A percentile compares a stretch with the other conserved stretches of the same genome.
Conservation (phyloP, 495 filamentous ascomycete genomes). For the Penicillium manginii region DNA sequence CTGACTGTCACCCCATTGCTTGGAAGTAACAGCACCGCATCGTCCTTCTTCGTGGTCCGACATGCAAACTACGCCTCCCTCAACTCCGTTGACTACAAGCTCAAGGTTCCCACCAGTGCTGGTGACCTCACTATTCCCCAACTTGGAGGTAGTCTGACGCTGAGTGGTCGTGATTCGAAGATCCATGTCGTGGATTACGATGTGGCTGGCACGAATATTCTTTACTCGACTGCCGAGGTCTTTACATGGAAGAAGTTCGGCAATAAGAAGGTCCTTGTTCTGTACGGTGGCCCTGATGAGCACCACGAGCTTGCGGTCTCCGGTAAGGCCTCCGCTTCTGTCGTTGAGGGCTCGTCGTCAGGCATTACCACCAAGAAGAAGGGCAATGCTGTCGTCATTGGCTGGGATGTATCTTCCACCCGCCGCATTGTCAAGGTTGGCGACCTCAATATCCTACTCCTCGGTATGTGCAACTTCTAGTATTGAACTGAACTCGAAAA, state of each 20-base stretch:
- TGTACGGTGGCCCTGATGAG: conserved; percentile 74
- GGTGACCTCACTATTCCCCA: conserved; percentile 67
- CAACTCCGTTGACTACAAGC: conserved; percentile 60
- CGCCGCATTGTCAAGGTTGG: conserved; percentile 60
- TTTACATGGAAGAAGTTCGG: conserved; percentile 70
- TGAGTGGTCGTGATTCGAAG: conserved; percentile 77
- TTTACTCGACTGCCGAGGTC: conserved; percentile 78
- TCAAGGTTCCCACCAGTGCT: conserved; percentile 62
- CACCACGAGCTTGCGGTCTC: conserved; percentile 68
- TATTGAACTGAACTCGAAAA: background rate
- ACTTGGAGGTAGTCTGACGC: conserved; percentile 59
- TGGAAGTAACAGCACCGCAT: conserved; percentile 46
- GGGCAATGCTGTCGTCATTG: conserved; percentile 54
- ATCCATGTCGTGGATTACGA: conserved; percentile 75
- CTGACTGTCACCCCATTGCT: conserved; percentile 64
- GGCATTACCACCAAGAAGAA: conserved; percentile 45
- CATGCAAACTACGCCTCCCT: conserved; percentile 64
- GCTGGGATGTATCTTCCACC: conserved; percentile 56
- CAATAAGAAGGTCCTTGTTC: conserved; percentile 62
- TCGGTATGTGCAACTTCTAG: conserved; percentile 35
- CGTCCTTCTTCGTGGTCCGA: conserved; percentile 67
- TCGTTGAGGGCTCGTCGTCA: conserved; percentile 53
- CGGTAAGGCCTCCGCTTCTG: conserved; percentile 39
- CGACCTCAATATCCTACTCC: conserved; percentile 57
- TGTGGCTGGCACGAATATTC: conserved; percentile 61